Base-by-base conservation (phyloP, 1,284 basidiomycete genomes). In the Pascua sp. region DNA sequence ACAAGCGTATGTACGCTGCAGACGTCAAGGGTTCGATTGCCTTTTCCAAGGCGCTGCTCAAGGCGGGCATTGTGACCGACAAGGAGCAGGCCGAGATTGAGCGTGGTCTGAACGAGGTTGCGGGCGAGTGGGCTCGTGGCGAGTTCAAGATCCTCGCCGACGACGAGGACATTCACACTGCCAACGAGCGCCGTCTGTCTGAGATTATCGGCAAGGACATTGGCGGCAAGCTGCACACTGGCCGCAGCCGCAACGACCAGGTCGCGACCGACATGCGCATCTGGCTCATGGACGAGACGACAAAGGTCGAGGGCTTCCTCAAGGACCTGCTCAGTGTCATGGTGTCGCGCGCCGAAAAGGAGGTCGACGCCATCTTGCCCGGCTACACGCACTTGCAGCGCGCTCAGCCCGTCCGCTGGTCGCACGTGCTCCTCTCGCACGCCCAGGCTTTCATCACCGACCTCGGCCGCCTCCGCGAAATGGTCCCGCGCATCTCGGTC, bases 101-200 rank as follows among this genome's bases (percentile, higher is more conserved):
- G 39, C 78, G 84, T 41, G 95, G 94, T n/a, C 82, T 98, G 51
- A 79, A 82, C 61, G 75, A 79, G 43, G 92, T 98, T 53, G 86
- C 83, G 57, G 79, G 84, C 67, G 95, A 98, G 79, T 98, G 95
- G 95, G 83, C 83, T 65, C 79, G 80, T 32, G 86, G 86, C 53
- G 78, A 91, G 86, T 95, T 96, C 71, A 71, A 80, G 60, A 78
- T 85, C 45, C 80, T 86, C 60, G 80, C 85, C 13, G 92, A 95
- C 67, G 95, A 98, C 72, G 95, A 98, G 72, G 95, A 98, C 72
- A 98, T 98, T 60, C 95, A 98, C 77, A 98, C 95, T n/a, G 96
- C 96, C 57, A 98, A 98, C 72, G 95, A 98, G 77, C 87, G 96
- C 53, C 84, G 95, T 38, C 78, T 98, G 66, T 91, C 87, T 64